Conservation (phyloP, 2,329 filamentous ascomycete species). For the Stagonosporopsis tanaceti region DNA sequence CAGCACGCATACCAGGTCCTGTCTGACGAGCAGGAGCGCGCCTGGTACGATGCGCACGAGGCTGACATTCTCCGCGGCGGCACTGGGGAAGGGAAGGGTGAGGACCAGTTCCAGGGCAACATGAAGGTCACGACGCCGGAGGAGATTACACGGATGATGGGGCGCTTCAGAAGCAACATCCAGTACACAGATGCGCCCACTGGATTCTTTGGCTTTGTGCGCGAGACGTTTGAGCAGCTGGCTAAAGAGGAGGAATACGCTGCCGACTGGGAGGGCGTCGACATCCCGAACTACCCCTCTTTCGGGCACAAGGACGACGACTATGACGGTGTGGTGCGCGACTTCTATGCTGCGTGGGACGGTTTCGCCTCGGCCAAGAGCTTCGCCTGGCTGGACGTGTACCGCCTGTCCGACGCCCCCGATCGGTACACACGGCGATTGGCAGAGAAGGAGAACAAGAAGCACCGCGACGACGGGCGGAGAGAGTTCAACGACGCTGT, state of each 20-base stretch:
- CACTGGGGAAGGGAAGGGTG: slow-evolving; percentile 57
- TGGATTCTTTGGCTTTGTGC: slow-evolving; percentile 85
- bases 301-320: slow-evolving; percentile 81
- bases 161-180: slow-evolving; percentile 79
- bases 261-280: slow-evolving; percentile 70
- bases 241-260: slow-evolving; percentile 81
- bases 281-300: slow-evolving; percentile 74
- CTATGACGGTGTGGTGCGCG: slow-evolving; percentile 78
- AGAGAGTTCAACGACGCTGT: slow-evolving; percentile 94
- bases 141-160: slow-evolving; percentile 79
- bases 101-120: slow-evolving; percentile 69
- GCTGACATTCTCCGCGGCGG: slow-evolving; percentile 79
- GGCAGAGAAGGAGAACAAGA: slow-evolving; percentile 96
- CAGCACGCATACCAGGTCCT: slow-evolving; percentile 96
- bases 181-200: slow-evolving; percentile 80
- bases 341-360: slow-evolving; percentile 83
- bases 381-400: slow-evolving; percentile 89
- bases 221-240: slow-evolving; percentile 79
- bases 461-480: slow-evolving; percentile 79
- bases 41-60: slow-evolving; percentile 97
- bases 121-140: slow-evolving; percentile 79
- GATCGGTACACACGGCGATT: slow-evolving; percentile 81
- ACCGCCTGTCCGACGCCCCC: slow-evolving; percentile 83
- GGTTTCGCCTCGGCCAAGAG: slow-evolving; percentile 84
- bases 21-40: slow-evolving; percentile 91